Base-by-base conservation (phyloP, 306 rosid genomes). In the Castanea sativa region DNA sequence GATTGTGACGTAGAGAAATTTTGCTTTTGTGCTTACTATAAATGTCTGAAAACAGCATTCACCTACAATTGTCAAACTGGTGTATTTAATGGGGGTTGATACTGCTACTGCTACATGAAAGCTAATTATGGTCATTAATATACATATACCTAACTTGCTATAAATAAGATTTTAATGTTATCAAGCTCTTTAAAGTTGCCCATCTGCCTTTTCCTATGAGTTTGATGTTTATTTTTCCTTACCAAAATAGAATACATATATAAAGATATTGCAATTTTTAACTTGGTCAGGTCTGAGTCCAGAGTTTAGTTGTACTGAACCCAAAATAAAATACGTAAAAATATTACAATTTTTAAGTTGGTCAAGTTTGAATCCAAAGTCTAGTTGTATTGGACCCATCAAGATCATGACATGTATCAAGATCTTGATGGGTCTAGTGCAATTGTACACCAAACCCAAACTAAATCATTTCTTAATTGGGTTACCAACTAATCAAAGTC, bases 21-120 rank as follows among this genome's bases (percentile, higher is more conserved):
- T 88, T 78, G 91, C 35, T 86, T 0, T 2, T 41, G 11, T 41
- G 88, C 56, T 78, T 83, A 77, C 52, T 86, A 82, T 90, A 87
- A 94, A 88, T 89, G 95, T 84, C 87, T 87, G 93, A 91, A 88
- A 94, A 85, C 84, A 86, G 92, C 96, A 83, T 81, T 84, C 92
- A 94, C 88, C 97, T 77, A 88, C 84, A 88, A 38, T 86, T 87
- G 91, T 89, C 86, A 86, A 88, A 80, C 70, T 78, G 89, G 84
- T 84, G 79, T 60, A 84, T 83, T 90, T 84, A 87, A 92, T 91
- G 82, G 83, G 76, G 25, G 23, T 43, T 43, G 30, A 13, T 71
- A 74, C 55, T 69, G 76, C 81, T 75, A 85, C 78, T 88, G 73
- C 89, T 88, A 87, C 90, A 88, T 80, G 89, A 79, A 7, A 90